Conservation (phyloP, 2,329 filamentous ascomycete species). For the Aspergillus sojae region DNA sequence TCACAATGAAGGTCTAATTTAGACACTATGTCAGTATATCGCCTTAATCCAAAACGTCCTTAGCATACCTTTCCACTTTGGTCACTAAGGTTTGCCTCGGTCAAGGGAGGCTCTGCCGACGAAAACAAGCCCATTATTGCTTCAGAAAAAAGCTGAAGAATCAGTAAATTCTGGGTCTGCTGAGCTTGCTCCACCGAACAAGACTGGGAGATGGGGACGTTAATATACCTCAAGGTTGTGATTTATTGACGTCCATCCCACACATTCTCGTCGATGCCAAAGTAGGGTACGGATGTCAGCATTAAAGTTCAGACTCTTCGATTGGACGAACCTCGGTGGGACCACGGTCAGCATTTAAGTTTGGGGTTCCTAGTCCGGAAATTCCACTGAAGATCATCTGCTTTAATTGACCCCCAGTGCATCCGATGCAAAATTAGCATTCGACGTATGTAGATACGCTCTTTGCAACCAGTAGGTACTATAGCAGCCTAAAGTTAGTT, state of each 20-base stretch:
- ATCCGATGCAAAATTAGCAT: too few relatives aligned
- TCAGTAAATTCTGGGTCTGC: too few relatives aligned
- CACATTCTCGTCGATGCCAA: not conserved
- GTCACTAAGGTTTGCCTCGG: not conserved
- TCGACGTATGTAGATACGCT: too few relatives aligned
- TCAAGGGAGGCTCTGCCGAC: not conserved
- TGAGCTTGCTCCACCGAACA: not conserved
- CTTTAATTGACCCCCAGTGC: not conserved
- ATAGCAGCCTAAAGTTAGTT: too few relatives aligned
- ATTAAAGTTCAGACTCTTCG: not conserved
- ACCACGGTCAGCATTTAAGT: not conserved
- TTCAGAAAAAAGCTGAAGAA: not conserved
- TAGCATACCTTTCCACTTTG: slow-evolving; percentile 7
- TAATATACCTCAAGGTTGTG: not conserved
- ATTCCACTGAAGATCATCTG: not conserved
- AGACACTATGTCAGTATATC: not conserved
- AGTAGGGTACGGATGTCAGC: not conserved
- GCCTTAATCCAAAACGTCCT: not conserved
- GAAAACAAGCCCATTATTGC: not conserved
- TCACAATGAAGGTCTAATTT: slow-evolving; percentile 3
- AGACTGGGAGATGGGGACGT: not conserved
- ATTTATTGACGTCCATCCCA: not conserved
- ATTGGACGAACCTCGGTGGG: not conserved
- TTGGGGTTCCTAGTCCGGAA: not conserved
- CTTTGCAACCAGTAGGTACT: too few relatives aligned